Conservation (phyloP, 257 asterid species). For the Lycium barbarum region DNA sequence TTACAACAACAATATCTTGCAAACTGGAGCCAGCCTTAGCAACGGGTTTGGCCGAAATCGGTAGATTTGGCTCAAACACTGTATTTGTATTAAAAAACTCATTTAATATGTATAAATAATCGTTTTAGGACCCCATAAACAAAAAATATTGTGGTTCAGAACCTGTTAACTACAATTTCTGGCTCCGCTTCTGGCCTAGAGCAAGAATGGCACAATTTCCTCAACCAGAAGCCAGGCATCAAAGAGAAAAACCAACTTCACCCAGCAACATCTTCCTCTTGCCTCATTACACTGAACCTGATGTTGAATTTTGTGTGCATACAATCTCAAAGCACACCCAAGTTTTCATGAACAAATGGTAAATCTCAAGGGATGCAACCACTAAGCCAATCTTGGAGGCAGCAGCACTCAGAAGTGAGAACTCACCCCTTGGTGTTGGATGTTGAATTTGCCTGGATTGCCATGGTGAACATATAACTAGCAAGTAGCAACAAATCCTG, state of each 20-base stretch:
- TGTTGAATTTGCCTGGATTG: neutral
- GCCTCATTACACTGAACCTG: neutral
- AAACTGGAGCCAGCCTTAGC: no score
- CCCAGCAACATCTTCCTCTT: conserved; percentile 23
- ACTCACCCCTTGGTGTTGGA: neutral
- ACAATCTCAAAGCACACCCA: neutral
- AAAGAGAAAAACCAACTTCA: neutral
- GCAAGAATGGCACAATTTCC: neutral
- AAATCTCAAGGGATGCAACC: conserved; percentile 7
- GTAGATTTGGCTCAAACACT: no score
- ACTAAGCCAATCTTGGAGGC: neutral
- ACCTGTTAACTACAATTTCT: no score
- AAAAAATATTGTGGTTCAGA: no score
- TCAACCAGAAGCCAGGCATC: neutral
- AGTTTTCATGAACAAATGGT: conserved; percentile 10
- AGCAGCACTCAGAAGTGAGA: neutral
- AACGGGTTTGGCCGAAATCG: no score
- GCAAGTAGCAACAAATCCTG: neutral
- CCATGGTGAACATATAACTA: neutral
- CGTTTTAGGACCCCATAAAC: no score
- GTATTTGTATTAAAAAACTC: no score
- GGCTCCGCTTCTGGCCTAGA: neutral
- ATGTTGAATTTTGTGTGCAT: neutral
- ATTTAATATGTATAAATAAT: no score
- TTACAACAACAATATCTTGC: no score